A percentile compares a stretch with the other conserved stretches of the same genome.
Conservation (phyloP, 352 stramenopile species). For the Pythium aquatile region DNA sequence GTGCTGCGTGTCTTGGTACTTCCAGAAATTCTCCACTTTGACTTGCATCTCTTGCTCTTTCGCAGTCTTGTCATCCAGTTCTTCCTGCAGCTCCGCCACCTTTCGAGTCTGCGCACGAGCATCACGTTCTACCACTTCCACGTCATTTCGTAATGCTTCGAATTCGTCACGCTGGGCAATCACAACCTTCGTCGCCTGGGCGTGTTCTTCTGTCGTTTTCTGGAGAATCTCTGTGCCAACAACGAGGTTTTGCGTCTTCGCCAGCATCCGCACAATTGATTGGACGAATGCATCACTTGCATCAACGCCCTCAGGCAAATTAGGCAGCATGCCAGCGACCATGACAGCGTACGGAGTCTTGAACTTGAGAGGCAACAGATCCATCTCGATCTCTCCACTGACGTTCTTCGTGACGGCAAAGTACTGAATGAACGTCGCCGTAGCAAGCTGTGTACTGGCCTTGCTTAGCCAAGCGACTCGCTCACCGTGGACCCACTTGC, state of each 20-base stretch:
- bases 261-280: conserved; percentile 63
- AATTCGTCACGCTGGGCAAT: conserved; percentile 14
- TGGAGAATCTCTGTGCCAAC: conserved; percentile 63
- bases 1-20: conserved; percentile 45
- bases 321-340: conserved; percentile 70
- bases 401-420: conserved; percentile 47
- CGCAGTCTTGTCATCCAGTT: conserved; percentile 41
- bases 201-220: conserved; percentile 45
- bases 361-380: conserved; percentile 66
- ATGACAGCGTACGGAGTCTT: conserved; percentile 77
- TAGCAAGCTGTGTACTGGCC: conserved; percentile 67
- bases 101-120: conserved; percentile 35
- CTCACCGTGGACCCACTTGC: conserved; percentile 63
- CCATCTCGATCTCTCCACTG: conserved; percentile 60
- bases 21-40: conserved; percentile 81
- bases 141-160: conserved; percentile 50
- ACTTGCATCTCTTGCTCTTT: conserved; percentile 75
- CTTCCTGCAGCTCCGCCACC: conserved; percentile 30
- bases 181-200: conserved; percentile 21
- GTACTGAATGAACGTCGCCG: conserved; percentile 73
- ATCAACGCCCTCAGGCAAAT: conserved; percentile 70
- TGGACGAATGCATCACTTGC: conserved; percentile 65
- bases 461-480: conserved; percentile 66
- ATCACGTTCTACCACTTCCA: conserved; percentile 46
- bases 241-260: conserved; percentile 76